Evolutionary conservation across 2,329 filamentous ascomycete genomes (phyloP).

Genomic region (Paraphoma sp.): DNA sequence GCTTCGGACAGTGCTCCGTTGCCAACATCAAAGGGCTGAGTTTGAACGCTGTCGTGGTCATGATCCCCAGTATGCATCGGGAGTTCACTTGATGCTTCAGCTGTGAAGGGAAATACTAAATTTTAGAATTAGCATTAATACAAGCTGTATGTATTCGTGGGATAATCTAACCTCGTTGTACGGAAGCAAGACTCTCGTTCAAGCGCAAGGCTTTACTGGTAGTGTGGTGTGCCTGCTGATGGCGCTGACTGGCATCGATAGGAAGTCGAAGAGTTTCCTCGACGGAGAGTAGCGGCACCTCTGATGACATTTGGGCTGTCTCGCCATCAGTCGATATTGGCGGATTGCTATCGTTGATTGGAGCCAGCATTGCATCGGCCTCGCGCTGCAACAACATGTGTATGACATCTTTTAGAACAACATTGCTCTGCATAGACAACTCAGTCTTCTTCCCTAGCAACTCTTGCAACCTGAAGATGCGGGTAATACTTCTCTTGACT

Average conservation of each 20-base stretch:
- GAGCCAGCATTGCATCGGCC: slow-evolving; percentile 18
- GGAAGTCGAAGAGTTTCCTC: slow-evolving; percentile 19
- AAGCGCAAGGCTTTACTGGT: slow-evolving; percentile 11
- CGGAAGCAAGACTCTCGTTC: slow-evolving; percentile 18
- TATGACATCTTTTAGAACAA: slow-evolving; percentile 20
- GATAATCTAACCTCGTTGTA: slow-evolving; percentile 12
- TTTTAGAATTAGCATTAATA: neutral
- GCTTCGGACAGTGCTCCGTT: slow-evolving; percentile 1
- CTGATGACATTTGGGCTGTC: neutral
- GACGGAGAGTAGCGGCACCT: slow-evolving; percentile 11
- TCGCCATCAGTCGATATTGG: neutral
- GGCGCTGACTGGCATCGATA: slow-evolving; percentile 5
- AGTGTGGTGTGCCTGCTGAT: slow-evolving; percentile 1
- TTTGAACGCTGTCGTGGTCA: neutral
- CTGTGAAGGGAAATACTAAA: neutral
- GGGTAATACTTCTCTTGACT: slow-evolving; percentile 52
- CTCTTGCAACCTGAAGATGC: slow-evolving; percentile 52
- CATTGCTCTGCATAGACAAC: slow-evolving; percentile 18
- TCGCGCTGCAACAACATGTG: slow-evolving; percentile 20
- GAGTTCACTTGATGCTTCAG: neutral
- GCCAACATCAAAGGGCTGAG: neutral
- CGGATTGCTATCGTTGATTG: neutral
- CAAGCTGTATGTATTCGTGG: neutral
- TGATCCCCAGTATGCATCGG: neutral
- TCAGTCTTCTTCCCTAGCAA: slow-evolving; percentile 24